Percentiles rank a stretch among this genome's conserved stretches.
phyloP scores from a whole-genome alignment of 768 basidiomycete genomes.

The Strobilomyces dryophilus region DNA sequence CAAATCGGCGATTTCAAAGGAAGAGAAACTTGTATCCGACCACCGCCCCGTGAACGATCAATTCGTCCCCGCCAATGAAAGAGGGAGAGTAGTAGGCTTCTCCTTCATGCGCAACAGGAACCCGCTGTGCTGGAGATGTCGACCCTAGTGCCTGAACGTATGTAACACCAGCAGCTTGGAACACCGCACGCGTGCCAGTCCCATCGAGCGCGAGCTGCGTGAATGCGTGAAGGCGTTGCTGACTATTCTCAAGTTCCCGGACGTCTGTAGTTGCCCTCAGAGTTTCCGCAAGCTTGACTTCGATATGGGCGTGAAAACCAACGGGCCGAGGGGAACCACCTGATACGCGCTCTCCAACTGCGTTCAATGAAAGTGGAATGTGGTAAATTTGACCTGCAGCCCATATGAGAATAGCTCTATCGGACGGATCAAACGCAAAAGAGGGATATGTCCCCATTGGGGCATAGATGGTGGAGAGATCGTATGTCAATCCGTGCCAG shows the following conservation, averaged over 20 bases:
- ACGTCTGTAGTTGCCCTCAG: slow-evolving; percentile 45
- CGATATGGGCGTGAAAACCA: slow-evolving; percentile 58
- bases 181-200: slow-evolving; percentile 50
- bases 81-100: slow-evolving; percentile 65
- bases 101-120: slow-evolving; percentile 45
- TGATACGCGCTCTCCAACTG: slow-evolving; percentile 45
- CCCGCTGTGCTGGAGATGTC: slow-evolving; percentile 31
- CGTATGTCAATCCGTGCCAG: slow-evolving; percentile 69
- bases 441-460: slow-evolving; percentile 81
- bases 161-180: slow-evolving; percentile 59
- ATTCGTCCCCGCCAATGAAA: slow-evolving; percentile 41
- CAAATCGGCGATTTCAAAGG: slow-evolving; percentile 62
- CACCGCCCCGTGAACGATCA: slow-evolving; percentile 65
- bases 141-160: slow-evolving; percentile 25
- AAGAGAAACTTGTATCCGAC: slow-evolving; percentile 60
- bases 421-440: slow-evolving; percentile 49
- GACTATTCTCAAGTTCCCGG: slow-evolving; percentile 47
- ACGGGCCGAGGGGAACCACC: slow-evolving; percentile 43
- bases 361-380: slow-evolving; percentile 43
- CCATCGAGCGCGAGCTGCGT: slow-evolving; percentile 56
- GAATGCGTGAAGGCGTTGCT: slow-evolving; percentile 59
- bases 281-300: slow-evolving; percentile 63
- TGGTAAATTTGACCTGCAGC: slow-evolving; percentile 66
- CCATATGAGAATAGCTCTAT: slow-evolving; percentile 57
- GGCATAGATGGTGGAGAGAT: slow-evolving; percentile 57